Evolutionary conservation across 2,329 filamentous ascomycete species (phyloP), one percentile per base, ranked within the genome.

Genomic region (Paramyrothecium roridum): DNA sequence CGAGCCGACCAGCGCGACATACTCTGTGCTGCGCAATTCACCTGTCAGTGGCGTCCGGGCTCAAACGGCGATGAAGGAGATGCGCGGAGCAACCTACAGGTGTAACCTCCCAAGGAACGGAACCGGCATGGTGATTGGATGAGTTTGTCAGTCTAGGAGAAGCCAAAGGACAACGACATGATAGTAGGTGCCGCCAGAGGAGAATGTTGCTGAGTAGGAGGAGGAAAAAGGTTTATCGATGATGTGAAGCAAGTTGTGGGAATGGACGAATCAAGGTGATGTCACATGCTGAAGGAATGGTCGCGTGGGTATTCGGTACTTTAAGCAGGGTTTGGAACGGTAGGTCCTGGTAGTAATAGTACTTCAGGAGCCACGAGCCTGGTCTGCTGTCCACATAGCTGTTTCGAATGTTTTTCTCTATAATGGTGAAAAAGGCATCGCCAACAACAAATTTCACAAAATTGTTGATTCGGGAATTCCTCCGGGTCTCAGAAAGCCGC

Each of bases 1-100:
- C 8, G 93, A 98, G 54, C 87, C 86, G 49, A 95, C 74, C 47
- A 99, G 84, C 43, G 93, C 91, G 59, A 96, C 75, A 76, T 98
- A 98, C 76, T 99, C 93, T 73, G 82, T 82, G 72, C 89, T 92
- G 61, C 57, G 55, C 30, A 33, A 47, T 33, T 45, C 49, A 37
- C 23, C 12, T 17, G 50, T 20, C 23, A 52, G 53, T 55, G 55
- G 52, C 46, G 55, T 56, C 22, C 54, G 47, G 37, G 50, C 53
- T 52, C 51, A 50, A 22, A 46, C 50, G 49, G 52, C 50, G 51
- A 49, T 47, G 47, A 48, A n/a, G 26, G 33, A 20, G 43, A 40
- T 46, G 51, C 49, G 53, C 23, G 48, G 56, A 26, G 52, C 37
- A 58, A 74, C 79, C 69, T 63, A 82, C 80, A 77, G 72, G 64